A percentile compares a stretch with the other conserved stretches of the same genome.
phyloP scores from a whole-genome alignment of 2,329 filamentous ascomycete species.

The Pseudocercospora fuligena region DNA sequence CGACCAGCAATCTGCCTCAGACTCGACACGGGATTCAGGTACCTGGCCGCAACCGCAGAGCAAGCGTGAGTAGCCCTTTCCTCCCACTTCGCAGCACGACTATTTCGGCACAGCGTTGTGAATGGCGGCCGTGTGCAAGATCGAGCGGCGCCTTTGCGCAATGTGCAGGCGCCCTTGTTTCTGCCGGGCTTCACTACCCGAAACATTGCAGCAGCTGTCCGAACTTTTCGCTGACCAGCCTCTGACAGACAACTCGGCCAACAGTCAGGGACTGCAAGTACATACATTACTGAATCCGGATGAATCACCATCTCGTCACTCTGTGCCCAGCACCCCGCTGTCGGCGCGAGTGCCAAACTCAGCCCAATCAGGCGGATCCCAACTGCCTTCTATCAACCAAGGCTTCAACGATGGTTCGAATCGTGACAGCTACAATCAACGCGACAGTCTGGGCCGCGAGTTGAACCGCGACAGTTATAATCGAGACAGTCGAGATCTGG shows the following conservation, averaged over 20 bases:
- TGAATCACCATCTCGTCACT: constrained; percentile 52
- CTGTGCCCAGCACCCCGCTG: constrained; percentile 50
- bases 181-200: constrained; percentile 1
- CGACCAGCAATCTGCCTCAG: constrained; percentile 37
- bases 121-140: not conserved
- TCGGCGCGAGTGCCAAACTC: constrained; percentile 45
- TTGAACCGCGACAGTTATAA: constrained; percentile 34
- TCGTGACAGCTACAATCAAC: constrained; percentile 49
- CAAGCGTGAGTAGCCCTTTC: constrained; percentile 41
- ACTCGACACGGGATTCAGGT: constrained; percentile 44
- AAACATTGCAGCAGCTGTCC: constrained; percentile 6
- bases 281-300: constrained; percentile 57
- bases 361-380: constrained; percentile 39
- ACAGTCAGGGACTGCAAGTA: constrained; percentile 54
- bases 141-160: not conserved
- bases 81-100: not conserved
- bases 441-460: constrained; percentile 33
- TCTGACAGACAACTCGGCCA: constrained; percentile 44
- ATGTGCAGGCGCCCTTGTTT: not conserved
- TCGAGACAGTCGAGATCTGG: constrained; percentile 48
- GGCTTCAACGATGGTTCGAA: constrained; percentile 47
- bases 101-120: not conserved
- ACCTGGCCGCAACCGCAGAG: constrained; percentile 45
- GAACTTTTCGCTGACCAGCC: constrained; percentile 1
- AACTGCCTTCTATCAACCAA: constrained; percentile 63